Evolutionary conservation across 345 rosid species (phyloP).

Genomic region (Combretum micranthum): DNA sequence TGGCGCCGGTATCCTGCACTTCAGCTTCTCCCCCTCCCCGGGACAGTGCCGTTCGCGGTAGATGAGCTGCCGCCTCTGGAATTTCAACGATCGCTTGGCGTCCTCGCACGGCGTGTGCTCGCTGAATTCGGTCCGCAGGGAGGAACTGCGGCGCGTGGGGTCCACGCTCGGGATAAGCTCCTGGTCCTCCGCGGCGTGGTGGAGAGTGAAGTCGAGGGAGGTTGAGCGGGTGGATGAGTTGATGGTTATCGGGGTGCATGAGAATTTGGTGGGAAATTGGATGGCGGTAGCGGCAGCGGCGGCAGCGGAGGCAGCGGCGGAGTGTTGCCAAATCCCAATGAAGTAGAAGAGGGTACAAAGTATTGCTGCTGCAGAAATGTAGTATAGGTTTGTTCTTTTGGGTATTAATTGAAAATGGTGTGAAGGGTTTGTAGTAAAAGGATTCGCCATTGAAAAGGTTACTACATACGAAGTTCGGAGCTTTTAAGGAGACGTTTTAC

Average conservation of each 20-base stretch:
- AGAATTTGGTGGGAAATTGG: slow-evolving; percentile 26
- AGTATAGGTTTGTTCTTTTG: slow-evolving; percentile 41
- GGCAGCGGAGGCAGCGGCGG: slow-evolving; percentile 14
- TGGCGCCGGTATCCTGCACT: slow-evolving; percentile 75
- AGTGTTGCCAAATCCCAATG: slow-evolving; percentile 44
- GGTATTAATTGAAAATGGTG: slow-evolving; percentile 18
- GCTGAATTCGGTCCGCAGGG: slow-evolving; percentile 34
- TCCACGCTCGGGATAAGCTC: slow-evolving; percentile 17
- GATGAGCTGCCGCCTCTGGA: slow-evolving; percentile 41
- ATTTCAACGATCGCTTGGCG: slow-evolving; percentile 39
- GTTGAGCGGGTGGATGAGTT: slow-evolving; percentile 8
- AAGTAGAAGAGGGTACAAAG: slow-evolving; percentile 51
- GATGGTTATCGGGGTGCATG: slow-evolving; percentile 5
- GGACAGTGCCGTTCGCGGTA: slow-evolving; percentile 89
- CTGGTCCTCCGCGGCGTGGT: slow-evolving; percentile 33
- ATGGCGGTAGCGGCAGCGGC: slow-evolving; percentile 31
- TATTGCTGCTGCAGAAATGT: slow-evolving; percentile 24
- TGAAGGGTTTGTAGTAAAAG: neutral
- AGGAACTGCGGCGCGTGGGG: slow-evolving; percentile 32
- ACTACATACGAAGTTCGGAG: neutral
- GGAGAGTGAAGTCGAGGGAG: slow-evolving; percentile 42
- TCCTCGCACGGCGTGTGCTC: slow-evolving; percentile 89
- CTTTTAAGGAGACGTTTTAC: neutral
- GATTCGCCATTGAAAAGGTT: neutral
- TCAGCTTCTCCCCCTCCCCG: slow-evolving; percentile 30